These are phyloP conservation scores for Phytophthora pinifolia DNA, from an alignment of 352 stramenopile genomes.

Conservation along the genomic window DNA sequence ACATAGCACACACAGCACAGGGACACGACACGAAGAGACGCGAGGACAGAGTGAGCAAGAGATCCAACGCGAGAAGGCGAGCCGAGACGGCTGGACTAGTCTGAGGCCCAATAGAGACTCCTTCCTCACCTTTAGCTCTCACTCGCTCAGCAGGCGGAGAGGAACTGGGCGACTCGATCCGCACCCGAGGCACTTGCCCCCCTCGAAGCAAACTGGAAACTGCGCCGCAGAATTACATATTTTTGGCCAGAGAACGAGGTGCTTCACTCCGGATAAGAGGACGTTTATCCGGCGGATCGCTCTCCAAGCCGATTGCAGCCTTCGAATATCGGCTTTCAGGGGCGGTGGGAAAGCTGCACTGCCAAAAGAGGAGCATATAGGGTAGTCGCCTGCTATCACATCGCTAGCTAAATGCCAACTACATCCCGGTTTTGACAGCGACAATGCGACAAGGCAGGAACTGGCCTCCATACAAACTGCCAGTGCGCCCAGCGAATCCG, in stretches of 20 bases:
- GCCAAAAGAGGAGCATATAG: too few relatives aligned
- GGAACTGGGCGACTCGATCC: neutral
- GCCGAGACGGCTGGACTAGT: neutral
- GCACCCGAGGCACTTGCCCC: slow-evolving; percentile 11
- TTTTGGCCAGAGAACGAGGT: slow-evolving; percentile 28
- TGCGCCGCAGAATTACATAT: too few relatives aligned
- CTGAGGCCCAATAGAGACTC: neutral
- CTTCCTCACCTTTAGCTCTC: slow-evolving; percentile 4
- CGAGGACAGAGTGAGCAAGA: neutral
- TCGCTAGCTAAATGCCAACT: too few relatives aligned
- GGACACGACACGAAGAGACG: slow-evolving; percentile 2
- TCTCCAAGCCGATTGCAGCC: slow-evolving; percentile 19
- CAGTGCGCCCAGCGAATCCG: too few relatives aligned
- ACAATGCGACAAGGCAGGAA: too few relatives aligned
- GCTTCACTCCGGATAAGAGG: slow-evolving; percentile 21
- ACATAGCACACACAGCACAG: neutral
- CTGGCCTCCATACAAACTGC: too few relatives aligned
- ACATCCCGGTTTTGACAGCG: too few relatives aligned
- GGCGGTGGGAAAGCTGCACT: neutral
- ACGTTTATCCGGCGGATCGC: slow-evolving; percentile 20
- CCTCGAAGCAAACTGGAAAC: slow-evolving; percentile 34
- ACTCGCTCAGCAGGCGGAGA: neutral
- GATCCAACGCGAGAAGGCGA: neutral
- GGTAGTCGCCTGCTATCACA: too few relatives aligned
- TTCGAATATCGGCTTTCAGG: slow-evolving; percentile 14